A percentile compares a stretch with the other conserved stretches of the same genome.
phyloP scores from a whole-genome alignment of 2,329 filamentous ascomycete species.

The Achaetomium macrosporum region DNA sequence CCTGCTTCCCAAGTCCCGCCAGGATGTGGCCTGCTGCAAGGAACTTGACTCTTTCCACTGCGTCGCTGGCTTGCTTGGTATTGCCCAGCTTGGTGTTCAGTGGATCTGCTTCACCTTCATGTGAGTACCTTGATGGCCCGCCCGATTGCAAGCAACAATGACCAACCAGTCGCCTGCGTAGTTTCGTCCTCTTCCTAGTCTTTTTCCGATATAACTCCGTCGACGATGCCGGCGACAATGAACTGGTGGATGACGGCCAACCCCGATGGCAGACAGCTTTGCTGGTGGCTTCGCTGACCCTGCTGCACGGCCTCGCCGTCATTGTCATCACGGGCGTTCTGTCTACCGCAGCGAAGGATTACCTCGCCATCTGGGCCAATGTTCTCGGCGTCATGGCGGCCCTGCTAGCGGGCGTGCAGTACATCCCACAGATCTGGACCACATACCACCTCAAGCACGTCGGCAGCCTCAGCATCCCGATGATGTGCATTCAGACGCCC shows the following conservation, averaged over 20 bases:
- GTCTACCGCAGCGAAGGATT: constrained; percentile 53
- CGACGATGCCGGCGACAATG: constrained; percentile 43
- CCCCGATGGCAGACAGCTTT: constrained; percentile 75
- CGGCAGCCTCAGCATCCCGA: constrained; percentile 86
- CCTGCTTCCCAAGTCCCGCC: constrained; percentile 72
- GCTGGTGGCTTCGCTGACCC: constrained; percentile 63
- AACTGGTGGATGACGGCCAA: constrained; percentile 40
- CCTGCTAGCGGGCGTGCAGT: constrained; percentile 77
- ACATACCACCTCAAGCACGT: constrained; percentile 82
- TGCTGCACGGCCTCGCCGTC: constrained; percentile 68
- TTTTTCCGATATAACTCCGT: constrained; percentile 70
- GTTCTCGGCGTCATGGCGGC: constrained; percentile 75
- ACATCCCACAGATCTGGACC: constrained; percentile 90
- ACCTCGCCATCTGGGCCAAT: constrained; percentile 76
- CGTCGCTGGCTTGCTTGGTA: constrained; percentile 76
- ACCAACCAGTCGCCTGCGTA: constrained; percentile 33
- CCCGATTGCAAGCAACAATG: constrained; percentile 23
- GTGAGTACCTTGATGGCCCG: constrained; percentile 45
- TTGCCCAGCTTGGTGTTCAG: constrained; percentile 85
- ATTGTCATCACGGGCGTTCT: constrained; percentile 65
- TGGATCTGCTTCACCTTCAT: constrained; percentile 90
- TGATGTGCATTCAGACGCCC: constrained; percentile 98
- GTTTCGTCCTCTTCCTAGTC: constrained; percentile 85
- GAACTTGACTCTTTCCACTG: constrained; percentile 78
- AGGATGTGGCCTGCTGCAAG: constrained; percentile 80